Base-by-base conservation (phyloP, 208 protist genomes). In the Leishmania amazonensis region DNA sequence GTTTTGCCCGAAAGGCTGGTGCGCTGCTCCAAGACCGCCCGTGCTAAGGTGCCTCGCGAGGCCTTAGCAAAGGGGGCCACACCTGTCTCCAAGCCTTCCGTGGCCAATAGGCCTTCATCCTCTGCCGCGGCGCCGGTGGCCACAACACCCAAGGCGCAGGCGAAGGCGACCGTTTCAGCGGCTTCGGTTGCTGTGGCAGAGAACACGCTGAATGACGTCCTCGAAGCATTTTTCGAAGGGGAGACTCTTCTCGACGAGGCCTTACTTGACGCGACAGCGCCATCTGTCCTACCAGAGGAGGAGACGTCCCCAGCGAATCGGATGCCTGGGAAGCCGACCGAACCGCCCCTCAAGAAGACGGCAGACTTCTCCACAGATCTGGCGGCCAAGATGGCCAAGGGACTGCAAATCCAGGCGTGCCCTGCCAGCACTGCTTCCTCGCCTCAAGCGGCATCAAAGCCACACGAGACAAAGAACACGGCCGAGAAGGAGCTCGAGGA, bases 221-320 rank as follows among this genome's bases (percentile, higher is more conserved):
- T 90, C 19, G 87, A 90, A 40, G 85, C 83, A n/a, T 90, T 90
- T 53, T 90, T 90, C 58, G 81, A 86, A 57, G 76, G 83, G 19
- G 77, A 90, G 72, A 78, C 57, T 47, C 42, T 90, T 45, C 79
- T 90, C 17, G 78, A 85, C 35, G 87, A 87, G 58, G 81, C 87
- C 2, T 81, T 90, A 35, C 49, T 90, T 0, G 87, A 90, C 71
- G 78, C 87, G 19, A 58, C 65, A 1, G 76, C 79, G 24, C 75
- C 53, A 1, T 76, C 57, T 35, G 51, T 70, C 28, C 40, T 35
- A 8, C 28, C 76, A 64, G 28, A 38, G 1, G 65, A 81, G 38
- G 65, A 28, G 15, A 42, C 58, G 3, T 6, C 68, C 3, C 21
- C 58, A 45, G 31, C 67, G 3, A 15, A n/a, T 28, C 17, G 13